phyloP scores from a whole-genome alignment of 495 filamentous ascomycete genomes.

The Aspergillus cristatus region DNA sequence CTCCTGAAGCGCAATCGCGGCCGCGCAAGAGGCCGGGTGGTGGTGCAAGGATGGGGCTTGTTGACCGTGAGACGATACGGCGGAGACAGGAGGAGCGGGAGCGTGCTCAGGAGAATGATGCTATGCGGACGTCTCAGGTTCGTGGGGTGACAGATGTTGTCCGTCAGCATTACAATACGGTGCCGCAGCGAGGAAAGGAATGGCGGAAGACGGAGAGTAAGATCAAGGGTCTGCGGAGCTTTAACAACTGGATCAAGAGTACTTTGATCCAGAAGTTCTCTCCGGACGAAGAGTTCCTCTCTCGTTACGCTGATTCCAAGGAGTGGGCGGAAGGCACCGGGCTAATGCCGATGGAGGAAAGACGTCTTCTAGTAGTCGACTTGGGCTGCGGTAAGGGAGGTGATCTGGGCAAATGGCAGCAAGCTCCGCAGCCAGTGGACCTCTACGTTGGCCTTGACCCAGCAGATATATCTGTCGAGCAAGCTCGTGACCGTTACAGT shows the following conservation, averaged over 20 bases:
- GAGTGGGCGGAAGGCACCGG: constrained; percentile 46
- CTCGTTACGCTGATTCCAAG: constrained; percentile 27
- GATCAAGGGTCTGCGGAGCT: constrained; percentile 88
- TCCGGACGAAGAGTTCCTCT: constrained; percentile 61
- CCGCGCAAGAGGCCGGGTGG: constrained; percentile 83
- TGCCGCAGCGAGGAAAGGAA: constrained; percentile 75
- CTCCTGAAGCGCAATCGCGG: constrained; percentile 40
- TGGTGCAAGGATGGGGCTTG: constrained; percentile 63
- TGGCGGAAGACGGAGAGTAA: constrained; percentile 89
- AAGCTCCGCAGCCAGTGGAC: constrained; percentile 71
- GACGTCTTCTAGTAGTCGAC: constrained; percentile 72
- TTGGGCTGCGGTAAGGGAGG: constrained; percentile 96
- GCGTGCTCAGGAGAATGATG: constrained; percentile 45
- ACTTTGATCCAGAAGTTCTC: constrained; percentile 95
- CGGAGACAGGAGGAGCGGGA: constrained; percentile 59
- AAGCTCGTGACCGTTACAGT: constrained; percentile 75
- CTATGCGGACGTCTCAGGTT: constrained; percentile 35
- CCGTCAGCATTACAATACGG: constrained; percentile 89
- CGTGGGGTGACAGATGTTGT: constrained; percentile 75
- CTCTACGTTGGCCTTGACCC: constrained; percentile 91
- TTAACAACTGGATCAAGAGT: constrained; percentile 99
- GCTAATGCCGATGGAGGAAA: constrained; percentile 28
- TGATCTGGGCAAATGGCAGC: constrained; percentile 91
- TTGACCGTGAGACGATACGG: constrained; percentile 58
- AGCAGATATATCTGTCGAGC: constrained; percentile 81